Base-by-base conservation (phyloP, 257 asterid genomes). In the Salvia splendens region DNA sequence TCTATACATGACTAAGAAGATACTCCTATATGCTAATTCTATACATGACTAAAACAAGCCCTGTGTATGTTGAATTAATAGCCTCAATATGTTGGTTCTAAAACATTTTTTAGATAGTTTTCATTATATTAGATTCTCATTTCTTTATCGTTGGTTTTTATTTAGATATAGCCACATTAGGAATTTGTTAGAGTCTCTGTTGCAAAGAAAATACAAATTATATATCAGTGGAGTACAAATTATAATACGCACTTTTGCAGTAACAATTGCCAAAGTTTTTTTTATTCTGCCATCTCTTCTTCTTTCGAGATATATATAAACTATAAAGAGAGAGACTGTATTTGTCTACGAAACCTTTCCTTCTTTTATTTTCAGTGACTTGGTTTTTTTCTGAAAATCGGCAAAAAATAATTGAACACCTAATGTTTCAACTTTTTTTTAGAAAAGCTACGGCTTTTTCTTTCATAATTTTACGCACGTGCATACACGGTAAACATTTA, bases 341-440 rank as follows among this genome's bases (percentile, higher is more conserved):
- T 51, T 49, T 51, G 49, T 33, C 49, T 9, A 43, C 46, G 45
- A 47, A 63, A 64, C 28, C 32, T 54, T 43, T 72, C 47, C 40
- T 30, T 28, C 60, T 61, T 55, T 36, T 46, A 47, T 28, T 73
- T 47, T 65, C 12, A 30, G 36, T 3, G 20, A 50, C 62, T 49
- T 50, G 2, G 30, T 12, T 53, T 38, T 53, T 53, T 63, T 20
- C 2, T 47, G 69, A 17, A 28, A 36, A 59, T 49, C 5, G 59
- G 16, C 55, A 50, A 53, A 50, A 48, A 70, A 59, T 12, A 35
- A 57, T 69, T 53, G 38, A 24, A 17, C 40, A 24, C 38, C 57
- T 8, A 10, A 53, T 53, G 20, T 9, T 4, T 53, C 38, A 53
- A 20, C 59, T 53, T 53, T 53, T 53, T 8, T 10, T 53, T 4